A percentile compares a stretch with the other conserved stretches of the same genome.
phyloP scores from a whole-genome alignment of 805 yeast species.

The Saccharomycopsis oosterbeekiorum region DNA sequence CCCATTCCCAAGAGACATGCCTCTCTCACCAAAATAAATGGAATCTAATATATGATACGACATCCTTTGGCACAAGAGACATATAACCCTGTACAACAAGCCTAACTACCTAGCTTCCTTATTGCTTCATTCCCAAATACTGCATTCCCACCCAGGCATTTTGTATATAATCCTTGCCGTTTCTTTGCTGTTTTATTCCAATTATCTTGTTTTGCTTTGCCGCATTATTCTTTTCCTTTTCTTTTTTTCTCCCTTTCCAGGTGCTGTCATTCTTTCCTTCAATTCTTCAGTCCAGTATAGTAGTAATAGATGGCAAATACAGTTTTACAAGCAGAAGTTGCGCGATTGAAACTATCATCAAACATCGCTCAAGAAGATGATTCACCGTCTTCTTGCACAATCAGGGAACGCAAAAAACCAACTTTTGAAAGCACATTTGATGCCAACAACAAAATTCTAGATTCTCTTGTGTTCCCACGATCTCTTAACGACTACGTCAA shows the following conservation, averaged over 20 bases:
- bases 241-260: background rate
- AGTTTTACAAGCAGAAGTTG: constrained; percentile 3
- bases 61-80: too few relatives aligned
- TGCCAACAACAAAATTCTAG: constrained; percentile 2
- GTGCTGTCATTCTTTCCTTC: background rate
- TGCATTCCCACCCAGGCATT: too few relatives aligned
- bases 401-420: background rate
- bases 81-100: too few relatives aligned
- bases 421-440: background rate
- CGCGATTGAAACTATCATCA: background rate
- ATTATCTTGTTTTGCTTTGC: background rate
- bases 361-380: background rate
- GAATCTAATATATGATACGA: too few relatives aligned
- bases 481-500: constrained; percentile 2
- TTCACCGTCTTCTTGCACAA: background rate
- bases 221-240: background rate
- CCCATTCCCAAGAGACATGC: too few relatives aligned
- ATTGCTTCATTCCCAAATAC: too few relatives aligned
- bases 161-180: too few relatives aligned
- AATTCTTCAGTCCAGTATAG: background rate
- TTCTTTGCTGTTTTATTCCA: background rate
- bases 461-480: constrained; percentile 13
- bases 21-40: too few relatives aligned
- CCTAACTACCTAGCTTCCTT: too few relatives aligned
- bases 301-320: background rate